Percentiles rank a stretch among this genome's conserved stretches.
These are phyloP conservation scores for Leucoagaricus sp. DNA, from an alignment of 1,284 basidiomycete genomes.

Conservation along the genomic window DNA sequence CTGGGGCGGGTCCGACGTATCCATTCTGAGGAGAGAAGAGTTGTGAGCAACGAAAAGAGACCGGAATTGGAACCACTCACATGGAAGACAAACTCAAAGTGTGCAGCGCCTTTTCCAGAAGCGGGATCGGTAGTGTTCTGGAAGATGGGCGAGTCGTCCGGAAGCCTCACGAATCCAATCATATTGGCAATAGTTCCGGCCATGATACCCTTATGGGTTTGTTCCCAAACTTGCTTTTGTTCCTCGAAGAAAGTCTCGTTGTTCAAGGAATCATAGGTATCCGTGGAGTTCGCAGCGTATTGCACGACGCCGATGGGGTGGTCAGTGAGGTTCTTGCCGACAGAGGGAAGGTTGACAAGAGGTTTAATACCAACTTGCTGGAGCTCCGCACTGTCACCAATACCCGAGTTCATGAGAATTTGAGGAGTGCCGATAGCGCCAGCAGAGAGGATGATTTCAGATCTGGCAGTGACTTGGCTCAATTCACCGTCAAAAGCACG, in stretches of 20 bases:
- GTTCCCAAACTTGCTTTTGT: slow-evolving; percentile 3
- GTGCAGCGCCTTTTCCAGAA: slow-evolving; percentile 26
- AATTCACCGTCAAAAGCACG: too few relatives aligned
- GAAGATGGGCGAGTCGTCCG: slow-evolving; percentile 20
- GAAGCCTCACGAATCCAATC: slow-evolving; percentile 24
- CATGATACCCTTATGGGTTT: slow-evolving; percentile 17
- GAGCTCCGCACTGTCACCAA: slow-evolving; percentile 42
- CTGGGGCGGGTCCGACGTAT: slow-evolving; percentile 2
- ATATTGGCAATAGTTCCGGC: slow-evolving; percentile 18
- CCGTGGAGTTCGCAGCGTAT: neutral
- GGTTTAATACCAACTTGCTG: slow-evolving; percentile 36
- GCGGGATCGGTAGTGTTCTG: slow-evolving; percentile 23
- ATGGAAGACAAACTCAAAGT: slow-evolving; percentile 22
- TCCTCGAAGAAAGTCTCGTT: slow-evolving; percentile 9
- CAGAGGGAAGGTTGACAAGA: slow-evolving; percentile 38
- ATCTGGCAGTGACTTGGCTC: slow-evolving; percentile 23
- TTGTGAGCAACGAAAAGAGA: neutral
- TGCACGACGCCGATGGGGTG: slow-evolving; percentile 27
- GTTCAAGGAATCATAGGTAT: neutral
- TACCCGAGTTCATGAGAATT: slow-evolving; percentile 49
- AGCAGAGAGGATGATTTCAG: slow-evolving; percentile 43
- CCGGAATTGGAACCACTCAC: slow-evolving; percentile 11
- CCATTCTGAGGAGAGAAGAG: neutral
- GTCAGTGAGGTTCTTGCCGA: slow-evolving; percentile 45
- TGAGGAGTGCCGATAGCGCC: slow-evolving; percentile 48